Base-by-base conservation (phyloP, 192 early-diverging fungal genomes). In the Coemansia sp. region DNA sequence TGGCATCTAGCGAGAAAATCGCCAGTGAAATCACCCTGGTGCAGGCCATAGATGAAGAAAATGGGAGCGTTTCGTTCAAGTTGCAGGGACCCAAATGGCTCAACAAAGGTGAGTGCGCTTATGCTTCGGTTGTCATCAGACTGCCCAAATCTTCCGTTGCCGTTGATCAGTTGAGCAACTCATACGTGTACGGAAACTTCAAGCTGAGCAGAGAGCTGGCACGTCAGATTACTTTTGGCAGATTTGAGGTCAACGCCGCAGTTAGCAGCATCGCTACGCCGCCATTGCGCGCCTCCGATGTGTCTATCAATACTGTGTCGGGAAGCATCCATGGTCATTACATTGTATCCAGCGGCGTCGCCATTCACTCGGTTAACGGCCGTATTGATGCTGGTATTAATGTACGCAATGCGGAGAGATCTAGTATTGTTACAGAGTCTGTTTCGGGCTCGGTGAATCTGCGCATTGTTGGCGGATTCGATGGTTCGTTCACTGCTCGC, bases 41-140 rank as follows among this genome's bases (percentile, higher is more conserved):
- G 5, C 54, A 72, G 59, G 50, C 25, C 55, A 66, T 50, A 2
- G 56, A 61, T 65, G 69, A 73, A 22, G 75, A 45, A 12, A 45
- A 74, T 50, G 80, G 80, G 57, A 18, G 50, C 25, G 62, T 82
- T 31, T 22, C 38, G 36, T 74, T 82, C 57, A 50, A 60, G 58
- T 69, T 82, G 49, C 48, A 71, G 52, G 80, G 80, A 32, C 80
- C 80, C 58, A 82, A 77, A 57, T 68, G 68, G 66, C 64, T 77
- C 60, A 59, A 61, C 56, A 64, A 49, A 40, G 60, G 54, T 63
- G 66, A 82, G 33, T 82, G 80, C 48, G 75, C 75, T 7, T 74
- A 72, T 29, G 80, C 80, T 42, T 67, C 38, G 48, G 62, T 82
- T 42, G 66, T 68, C 31, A 65, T 82, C 48, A 56, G 48, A 55